Base-by-base conservation (phyloP, 129 eudicot species). In the Heracleum sosnowskyi region DNA sequence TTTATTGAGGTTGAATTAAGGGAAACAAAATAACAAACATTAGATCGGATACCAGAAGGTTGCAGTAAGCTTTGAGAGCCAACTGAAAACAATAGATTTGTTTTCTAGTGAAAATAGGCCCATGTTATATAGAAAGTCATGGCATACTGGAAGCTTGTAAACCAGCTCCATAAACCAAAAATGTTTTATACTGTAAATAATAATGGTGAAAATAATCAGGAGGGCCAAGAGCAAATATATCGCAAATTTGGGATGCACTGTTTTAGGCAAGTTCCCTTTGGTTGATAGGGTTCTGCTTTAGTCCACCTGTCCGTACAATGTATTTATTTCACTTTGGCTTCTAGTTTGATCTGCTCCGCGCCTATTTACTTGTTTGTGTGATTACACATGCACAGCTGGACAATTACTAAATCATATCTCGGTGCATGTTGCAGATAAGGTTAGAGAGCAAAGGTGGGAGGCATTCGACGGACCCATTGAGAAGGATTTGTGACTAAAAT, bases 361-460 rank as follows among this genome's bases (percentile, higher is more conserved):
- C 40, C 45, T 37, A 70, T 71, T 71, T 33, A 39, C 22, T 71
- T 39, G n/a, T n/a, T 71, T 34, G 13, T 71, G 15, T 37, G 7
- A 71, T 22, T 71, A 36, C 11, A 39, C 26, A 39, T 17, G 13
- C 31, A 4, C 55, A 12, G 13, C 47, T 73, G n/a, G 7, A 33
- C 24, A 74, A 29, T 74, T 16, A 60, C 63, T 77, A 22, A 71
- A 33, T 53, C 34, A 45, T 26, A 55, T 69, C 15, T 20, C 46
- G 76, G 11, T 83, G 87, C 47, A 71, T 70, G 78, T 76, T 76
- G 82, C 83, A 96, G 99, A 96, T 96, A 83, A 88, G 96, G 68
- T 77, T 96, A 90, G 99, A 96, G 78, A 87, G 83, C 80, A 92
- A 90, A 89, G 99, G 99, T 72, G 99, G 99, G 79, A 89, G 83